Percentiles rank a stretch among this genome's conserved stretches.
phyloP scores from a whole-genome alignment of 139 green algal species.

The Axilococcus clingmanii region DNA sequence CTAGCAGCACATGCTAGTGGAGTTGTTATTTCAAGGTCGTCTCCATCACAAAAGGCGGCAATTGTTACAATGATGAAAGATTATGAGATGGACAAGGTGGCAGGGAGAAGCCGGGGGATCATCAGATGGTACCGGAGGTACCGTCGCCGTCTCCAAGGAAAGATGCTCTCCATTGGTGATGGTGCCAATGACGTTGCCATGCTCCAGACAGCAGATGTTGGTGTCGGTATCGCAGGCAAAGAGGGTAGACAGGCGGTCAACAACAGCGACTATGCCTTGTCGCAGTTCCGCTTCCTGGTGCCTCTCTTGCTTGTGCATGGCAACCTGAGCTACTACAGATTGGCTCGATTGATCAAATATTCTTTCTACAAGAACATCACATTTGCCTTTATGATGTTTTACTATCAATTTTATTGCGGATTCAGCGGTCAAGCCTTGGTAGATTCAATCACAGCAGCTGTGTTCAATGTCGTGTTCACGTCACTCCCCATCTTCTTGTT shows the following conservation, averaged over 20 bases:
- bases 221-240: conserved; percentile 87
- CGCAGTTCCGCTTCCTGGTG: conserved; percentile 80
- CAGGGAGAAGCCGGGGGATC: conserved; percentile 12
- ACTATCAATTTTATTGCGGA: conserved; percentile 39
- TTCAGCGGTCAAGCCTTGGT: conserved; percentile 37
- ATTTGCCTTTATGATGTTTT: conserved; percentile 78
- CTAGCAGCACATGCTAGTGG: conserved; percentile 39
- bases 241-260: conserved; percentile 91
- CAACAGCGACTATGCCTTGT: conserved; percentile 84
- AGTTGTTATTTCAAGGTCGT: conserved; percentile 57
- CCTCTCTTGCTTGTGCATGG: conserved; percentile 92
- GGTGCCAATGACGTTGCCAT: conserved; percentile 98
- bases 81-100: conserved; percentile 37
- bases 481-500: conserved; percentile 73
- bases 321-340: conserved; percentile 73
- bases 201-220: conserved; percentile 88
- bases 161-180: conserved; percentile 94
- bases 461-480: conserved; percentile 65
- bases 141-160: conserved; percentile 20
- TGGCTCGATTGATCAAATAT: conserved; percentile 83
- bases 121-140: conserved; percentile 20
- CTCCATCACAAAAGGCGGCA: conserved; percentile 59
- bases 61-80: conserved; percentile 60
- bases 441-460: conserved; percentile 40
- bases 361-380: conserved; percentile 99